phyloP scores from a whole-genome alignment of 2,329 filamentous ascomycete genomes.

The Ophiostoma novo-ulmi region DNA sequence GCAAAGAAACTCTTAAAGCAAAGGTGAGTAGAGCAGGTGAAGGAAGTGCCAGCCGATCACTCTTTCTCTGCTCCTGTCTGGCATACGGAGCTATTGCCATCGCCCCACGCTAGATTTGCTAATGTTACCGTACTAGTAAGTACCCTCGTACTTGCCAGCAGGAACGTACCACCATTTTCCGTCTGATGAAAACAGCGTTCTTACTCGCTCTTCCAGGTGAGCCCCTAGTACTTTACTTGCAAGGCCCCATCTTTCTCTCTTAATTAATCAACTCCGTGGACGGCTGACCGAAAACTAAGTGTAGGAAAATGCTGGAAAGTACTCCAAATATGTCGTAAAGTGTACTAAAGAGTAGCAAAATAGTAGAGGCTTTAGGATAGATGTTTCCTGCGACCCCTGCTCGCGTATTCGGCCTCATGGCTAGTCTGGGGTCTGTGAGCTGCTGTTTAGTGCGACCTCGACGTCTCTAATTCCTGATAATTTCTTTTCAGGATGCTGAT shows the following conservation, averaged over 20 bases:
- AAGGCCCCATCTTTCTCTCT: not conserved
- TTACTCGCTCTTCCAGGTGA: not conserved
- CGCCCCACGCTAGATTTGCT: not conserved
- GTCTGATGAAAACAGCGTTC: not conserved
- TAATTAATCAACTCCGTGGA: slow-evolving; percentile 14
- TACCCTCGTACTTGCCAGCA: not conserved
- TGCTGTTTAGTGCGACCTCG: not conserved
- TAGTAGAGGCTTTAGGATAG: not conserved
- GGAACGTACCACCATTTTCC: slow-evolving; percentile 9
- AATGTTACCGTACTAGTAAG: not conserved
- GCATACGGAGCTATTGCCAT: not conserved
- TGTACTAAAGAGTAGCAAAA: not conserved
- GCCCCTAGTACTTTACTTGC: not conserved
- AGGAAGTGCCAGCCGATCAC: not conserved
- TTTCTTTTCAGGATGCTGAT: not conserved
- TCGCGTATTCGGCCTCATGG: slow-evolving; percentile 12
- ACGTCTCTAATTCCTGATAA: not conserved
- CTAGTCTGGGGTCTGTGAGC: not conserved
- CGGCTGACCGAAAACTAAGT: not conserved
- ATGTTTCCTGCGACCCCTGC: not conserved
- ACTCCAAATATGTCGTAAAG: not conserved
- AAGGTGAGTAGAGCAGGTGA: not conserved
- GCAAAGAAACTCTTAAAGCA: not conserved
- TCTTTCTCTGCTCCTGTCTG: not conserved
- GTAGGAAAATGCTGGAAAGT: not conserved